Evolutionary conservation across 192 early-diverging fungal species (phyloP).

Genomic region (Chytriomyces confervae): DNA sequence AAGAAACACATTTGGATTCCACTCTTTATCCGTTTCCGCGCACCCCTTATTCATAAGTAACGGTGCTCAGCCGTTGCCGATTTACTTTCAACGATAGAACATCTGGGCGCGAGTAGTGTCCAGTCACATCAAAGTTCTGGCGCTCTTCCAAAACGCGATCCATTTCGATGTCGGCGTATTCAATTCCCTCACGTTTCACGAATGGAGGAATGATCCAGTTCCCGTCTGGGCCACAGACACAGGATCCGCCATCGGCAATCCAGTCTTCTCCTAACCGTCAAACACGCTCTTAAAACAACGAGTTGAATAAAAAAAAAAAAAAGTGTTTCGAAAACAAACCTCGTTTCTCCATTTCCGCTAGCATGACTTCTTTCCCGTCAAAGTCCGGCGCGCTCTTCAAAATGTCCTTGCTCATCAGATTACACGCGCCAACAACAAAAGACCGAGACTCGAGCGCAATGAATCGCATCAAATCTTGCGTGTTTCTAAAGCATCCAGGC

Average conservation of each 20-base stretch:
- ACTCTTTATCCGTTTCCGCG: too few relatives aligned
- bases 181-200: constrained; percentile 2
- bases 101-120: constrained; percentile 24
- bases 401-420: constrained; percentile 22
- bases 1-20: too few relatives aligned
- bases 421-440: constrained; percentile 19
- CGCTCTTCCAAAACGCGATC: constrained; percentile 9
- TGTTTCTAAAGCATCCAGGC: constrained; percentile 18
- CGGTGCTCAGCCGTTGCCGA: not conserved
- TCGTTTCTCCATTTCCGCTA: constrained; percentile 1
- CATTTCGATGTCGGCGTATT: constrained; percentile 3
- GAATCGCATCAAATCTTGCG: constrained; percentile 16
- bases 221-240: not conserved
- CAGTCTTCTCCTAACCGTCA: constrained; percentile 5
- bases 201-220: constrained; percentile 13
- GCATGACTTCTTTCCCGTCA: not conserved
- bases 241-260: constrained; percentile 28
- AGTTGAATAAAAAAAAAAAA: not conserved
- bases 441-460: constrained; percentile 18
- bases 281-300: not conserved
- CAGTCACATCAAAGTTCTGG: not conserved
- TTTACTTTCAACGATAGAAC: constrained; percentile 9
- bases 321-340: not conserved
- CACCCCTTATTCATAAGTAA: too few relatives aligned
- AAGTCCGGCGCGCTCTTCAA: not conserved